Conservation (phyloP, 2,329 filamentous ascomycete species). For the Pseudopyrenochaeta lycopersici region DNA sequence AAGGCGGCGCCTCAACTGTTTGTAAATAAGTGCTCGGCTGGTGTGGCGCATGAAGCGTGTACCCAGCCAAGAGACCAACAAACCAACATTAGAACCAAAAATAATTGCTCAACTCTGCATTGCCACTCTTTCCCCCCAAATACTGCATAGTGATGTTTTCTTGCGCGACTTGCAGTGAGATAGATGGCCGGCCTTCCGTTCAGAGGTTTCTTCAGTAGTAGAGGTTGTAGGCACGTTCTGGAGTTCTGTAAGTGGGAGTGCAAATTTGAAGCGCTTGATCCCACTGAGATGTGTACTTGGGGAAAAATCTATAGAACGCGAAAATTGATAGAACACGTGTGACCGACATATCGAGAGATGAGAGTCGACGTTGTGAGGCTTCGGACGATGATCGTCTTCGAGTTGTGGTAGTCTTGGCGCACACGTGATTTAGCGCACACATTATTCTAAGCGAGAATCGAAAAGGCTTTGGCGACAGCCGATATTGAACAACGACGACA, state of each 20-base stretch:
- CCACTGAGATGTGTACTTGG: no score
- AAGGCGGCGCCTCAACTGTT: neutral
- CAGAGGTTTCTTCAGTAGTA: no score
- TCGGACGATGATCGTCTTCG: neutral
- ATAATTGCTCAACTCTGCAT: no score
- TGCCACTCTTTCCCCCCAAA: no score
- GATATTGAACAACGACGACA: slow-evolving; percentile 40
- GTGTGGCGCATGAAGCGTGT: neutral
- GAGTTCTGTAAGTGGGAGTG: no score
- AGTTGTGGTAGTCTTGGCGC: neutral
- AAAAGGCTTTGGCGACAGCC: slow-evolving; percentile 3
- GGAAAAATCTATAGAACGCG: no score
- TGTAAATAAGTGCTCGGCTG: neutral
- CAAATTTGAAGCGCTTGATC: no score
- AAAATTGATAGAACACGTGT: neutral
- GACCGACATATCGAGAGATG: neutral
- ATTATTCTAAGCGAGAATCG: neutral
- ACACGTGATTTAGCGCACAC: neutral
- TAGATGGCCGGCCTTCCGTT: no score
- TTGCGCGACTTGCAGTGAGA: no score
- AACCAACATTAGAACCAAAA: no score
- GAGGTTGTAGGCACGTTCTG: no score
- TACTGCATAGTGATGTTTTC: no score
- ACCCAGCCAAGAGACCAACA: neutral
- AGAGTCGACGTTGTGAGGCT: neutral